phyloP scores from a whole-genome alignment of 2,329 filamentous ascomycete genomes.

The Penicillium sp. region DNA sequence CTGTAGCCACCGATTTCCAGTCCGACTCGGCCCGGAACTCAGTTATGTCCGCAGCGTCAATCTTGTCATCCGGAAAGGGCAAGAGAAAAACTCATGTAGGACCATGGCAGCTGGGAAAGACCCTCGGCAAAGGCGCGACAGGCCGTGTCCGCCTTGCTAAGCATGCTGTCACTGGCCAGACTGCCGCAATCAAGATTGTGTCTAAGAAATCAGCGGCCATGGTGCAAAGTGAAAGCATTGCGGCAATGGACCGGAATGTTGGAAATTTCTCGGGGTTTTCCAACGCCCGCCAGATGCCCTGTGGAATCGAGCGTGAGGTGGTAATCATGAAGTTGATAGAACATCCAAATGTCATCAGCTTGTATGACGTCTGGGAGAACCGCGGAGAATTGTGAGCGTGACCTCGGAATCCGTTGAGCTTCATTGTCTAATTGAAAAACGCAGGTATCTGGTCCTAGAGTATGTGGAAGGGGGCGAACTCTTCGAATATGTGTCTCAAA shows the following conservation, averaged over 20 bases:
- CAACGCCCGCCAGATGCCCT: conserved; percentile 67
- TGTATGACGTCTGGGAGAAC: conserved; percentile 98
- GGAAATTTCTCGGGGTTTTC: conserved; percentile 48
- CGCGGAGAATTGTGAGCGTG: conserved; percentile 76
- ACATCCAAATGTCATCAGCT: conserved; percentile 86
- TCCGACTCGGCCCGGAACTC: conserved; percentile 48
- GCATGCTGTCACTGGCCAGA: conserved; percentile 69
- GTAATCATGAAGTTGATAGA: conserved; percentile 95
- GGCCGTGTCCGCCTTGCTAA: conserved; percentile 80
- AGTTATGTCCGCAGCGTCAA: conserved; percentile 52
- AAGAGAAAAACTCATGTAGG: conserved; percentile 71
- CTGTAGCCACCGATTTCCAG: conserved; percentile 46
- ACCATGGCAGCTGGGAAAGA: conserved; percentile 87
- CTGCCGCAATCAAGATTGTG: conserved; percentile 92
- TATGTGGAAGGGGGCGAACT: conserved; percentile 80
- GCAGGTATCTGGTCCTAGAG: conserved; percentile 87
- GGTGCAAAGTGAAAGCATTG: conserved; percentile 78
- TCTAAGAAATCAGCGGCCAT: conserved; percentile 73
- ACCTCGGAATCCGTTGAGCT: not conserved
- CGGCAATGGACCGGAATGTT: conserved; percentile 69
- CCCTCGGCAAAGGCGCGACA: conserved; percentile 81
- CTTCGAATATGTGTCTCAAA: conserved; percentile 74
- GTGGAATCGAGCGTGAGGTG: conserved; percentile 88
- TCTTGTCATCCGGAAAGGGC: conserved; percentile 47
- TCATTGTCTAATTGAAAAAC: not conserved